Conservation (phyloP, 345 rosid species). For the Brassica carinata region DNA sequence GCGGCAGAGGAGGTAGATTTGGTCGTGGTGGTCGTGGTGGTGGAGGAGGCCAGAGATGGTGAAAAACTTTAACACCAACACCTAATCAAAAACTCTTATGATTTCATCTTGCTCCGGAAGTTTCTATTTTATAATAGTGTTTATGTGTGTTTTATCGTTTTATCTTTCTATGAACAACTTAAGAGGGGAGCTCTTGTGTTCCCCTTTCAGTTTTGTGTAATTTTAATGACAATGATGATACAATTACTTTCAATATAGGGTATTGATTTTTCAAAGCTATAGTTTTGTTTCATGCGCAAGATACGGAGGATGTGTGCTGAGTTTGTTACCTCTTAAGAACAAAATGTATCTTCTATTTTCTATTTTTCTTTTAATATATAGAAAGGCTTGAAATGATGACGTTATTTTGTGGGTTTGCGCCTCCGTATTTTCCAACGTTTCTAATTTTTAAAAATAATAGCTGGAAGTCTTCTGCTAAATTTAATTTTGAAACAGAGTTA, state of each 20-base stretch:
- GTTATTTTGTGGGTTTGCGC: not conserved
- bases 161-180: not conserved
- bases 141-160: not conserved
- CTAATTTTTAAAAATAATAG: not conserved
- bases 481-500: too few relatives aligned
- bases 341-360: too few relatives aligned
- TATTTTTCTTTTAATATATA: too few relatives aligned
- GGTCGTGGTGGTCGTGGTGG: slow-evolving; percentile 47
- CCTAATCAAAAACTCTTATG: not conserved
- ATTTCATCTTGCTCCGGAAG: not conserved
- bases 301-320: not conserved
- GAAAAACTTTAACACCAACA: slow-evolving; percentile 10
- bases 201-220: slow-evolving; percentile 37
- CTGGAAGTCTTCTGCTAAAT: not conserved
- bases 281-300: not conserved
- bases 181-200: slow-evolving; percentile 10
- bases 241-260: not conserved
- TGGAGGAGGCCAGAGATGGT: slow-evolving; percentile 40
- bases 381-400: too few relatives aligned
- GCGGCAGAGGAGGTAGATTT: slow-evolving; percentile 43
- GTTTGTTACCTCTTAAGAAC: not conserved
- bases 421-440: too few relatives aligned
- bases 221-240: slow-evolving; percentile 36
- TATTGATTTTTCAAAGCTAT: not conserved
- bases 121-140: slow-evolving; percentile 7